Evolutionary conservation across 257 asterid species (phyloP).

Genomic region (Cinchona pubescens): DNA sequence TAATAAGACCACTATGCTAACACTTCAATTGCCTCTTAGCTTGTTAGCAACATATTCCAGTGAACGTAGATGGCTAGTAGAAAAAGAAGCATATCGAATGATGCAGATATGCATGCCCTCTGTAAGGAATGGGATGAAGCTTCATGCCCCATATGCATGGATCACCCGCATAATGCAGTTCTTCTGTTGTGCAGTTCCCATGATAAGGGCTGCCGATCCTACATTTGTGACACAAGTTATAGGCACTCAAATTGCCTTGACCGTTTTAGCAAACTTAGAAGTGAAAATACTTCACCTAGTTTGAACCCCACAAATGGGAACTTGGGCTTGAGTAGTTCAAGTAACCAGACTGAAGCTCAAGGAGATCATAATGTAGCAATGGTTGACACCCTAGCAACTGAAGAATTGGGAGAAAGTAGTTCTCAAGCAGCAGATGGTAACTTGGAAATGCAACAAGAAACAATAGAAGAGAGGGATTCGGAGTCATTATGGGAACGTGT

Average conservation of each 20-base stretch:
- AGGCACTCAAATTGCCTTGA: conserved; percentile 91
- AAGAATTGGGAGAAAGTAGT: conserved; percentile 21
- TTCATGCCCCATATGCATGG: conserved; percentile 92
- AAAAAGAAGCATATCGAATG: conserved; percentile 75
- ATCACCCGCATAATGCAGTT: conserved; percentile 75
- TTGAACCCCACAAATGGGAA: conserved; percentile 21
- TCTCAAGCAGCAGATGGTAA: conserved; percentile 15
- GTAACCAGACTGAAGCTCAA: conserved; percentile 20
- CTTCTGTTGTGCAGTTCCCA: conserved; percentile 87
- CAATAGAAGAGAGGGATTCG: conserved; percentile 2
- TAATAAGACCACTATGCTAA: conserved; percentile 30
- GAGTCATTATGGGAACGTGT: conserved; percentile 24
- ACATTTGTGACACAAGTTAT: conserved; percentile 90
- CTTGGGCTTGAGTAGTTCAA: conserved; percentile 27
- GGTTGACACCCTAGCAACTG: conserved; percentile 20
- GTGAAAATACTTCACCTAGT: conserved; percentile 37
- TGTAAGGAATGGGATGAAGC: conserved; percentile 94
- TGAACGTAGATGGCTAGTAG: conserved; percentile 90
- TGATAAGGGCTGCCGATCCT: conserved; percentile 82
- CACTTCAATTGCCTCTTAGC: conserved; percentile 40
- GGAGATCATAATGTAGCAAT: conserved; percentile 12
- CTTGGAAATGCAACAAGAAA: conserved; percentile 26
- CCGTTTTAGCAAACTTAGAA: conserved; percentile 67
- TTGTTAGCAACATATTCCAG: conserved; percentile 65
- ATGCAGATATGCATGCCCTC: conserved; percentile 59